Base-by-base conservation (phyloP, 208 protist genomes). In the Vickermania spadyakhi region DNA sequence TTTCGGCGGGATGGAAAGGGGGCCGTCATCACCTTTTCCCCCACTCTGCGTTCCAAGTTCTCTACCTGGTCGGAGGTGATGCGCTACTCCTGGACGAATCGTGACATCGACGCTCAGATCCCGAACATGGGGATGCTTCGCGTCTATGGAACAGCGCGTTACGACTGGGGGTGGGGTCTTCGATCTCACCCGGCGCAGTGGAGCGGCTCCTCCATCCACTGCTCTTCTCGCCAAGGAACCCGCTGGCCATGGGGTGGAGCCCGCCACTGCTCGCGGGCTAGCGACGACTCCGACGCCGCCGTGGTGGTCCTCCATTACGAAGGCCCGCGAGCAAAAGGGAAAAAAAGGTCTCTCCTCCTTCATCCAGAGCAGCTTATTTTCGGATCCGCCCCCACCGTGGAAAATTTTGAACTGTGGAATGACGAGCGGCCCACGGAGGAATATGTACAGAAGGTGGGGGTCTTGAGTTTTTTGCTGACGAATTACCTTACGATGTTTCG, bases 301-400 rank as follows among this genome's bases (percentile, higher is more conserved):
- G 53, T 94, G 2, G 63, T 94, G 0, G 82, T 90, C n/a, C 69
- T 94, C 28, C 88, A 94, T 61, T 94, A 82, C 70, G 88, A 92
- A 57, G 88, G 88, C 0, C 88, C 88, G 3, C 68, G 81, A 18
- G 56, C 76, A 13, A 59, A 63, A 23, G 69, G 73, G 1, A 87
- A 88, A 70, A 58, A 79, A 62, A 78, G 87, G 2, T 91, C 83
- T 2, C 62, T 88, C n/a, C 52, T 89, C 26, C 59, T 89, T 36
- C 75, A 91, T 36, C 84, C 84, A 7, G 87, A 94, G 65, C 50
- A 51, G 1, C 72, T 68, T 41, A 86, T 90, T 41, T 94, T 87
- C 60, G 87, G 87, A 4, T 58, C 13, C 13, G 64, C 72, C 30
- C 87, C 87, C 0, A 75, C 74, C 1, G 72, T 73, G 11, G 81